These are phyloP conservation scores for Corynespora cassiicola DNA, from an alignment of 2,329 filamentous ascomycete species.

Conservation along the genomic window DNA sequence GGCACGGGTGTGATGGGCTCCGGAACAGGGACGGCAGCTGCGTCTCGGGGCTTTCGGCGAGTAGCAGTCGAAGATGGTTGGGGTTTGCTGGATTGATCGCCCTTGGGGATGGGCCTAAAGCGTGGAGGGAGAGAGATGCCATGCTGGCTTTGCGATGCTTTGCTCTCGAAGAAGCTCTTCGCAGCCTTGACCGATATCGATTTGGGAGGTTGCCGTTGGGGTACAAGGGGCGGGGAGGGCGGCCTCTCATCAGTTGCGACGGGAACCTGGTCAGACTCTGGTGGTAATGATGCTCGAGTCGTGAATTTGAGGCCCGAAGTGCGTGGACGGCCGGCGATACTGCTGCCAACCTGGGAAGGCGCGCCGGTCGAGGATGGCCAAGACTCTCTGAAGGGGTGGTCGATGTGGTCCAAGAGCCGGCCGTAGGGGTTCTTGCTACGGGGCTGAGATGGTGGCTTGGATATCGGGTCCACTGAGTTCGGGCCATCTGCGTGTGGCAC, in stretches of 20 bases:
- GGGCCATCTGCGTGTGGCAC: slow-evolving; percentile 9
- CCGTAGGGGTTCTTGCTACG: slow-evolving; percentile 42
- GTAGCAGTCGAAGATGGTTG: not conserved
- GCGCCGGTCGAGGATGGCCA: slow-evolving; percentile 10
- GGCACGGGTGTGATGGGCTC: too few species aligned
- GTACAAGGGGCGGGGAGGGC: slow-evolving; percentile 6
- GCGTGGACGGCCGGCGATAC: slow-evolving; percentile 22
- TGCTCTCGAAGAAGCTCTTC: slow-evolving; percentile 38
- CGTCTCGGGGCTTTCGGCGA: not conserved
- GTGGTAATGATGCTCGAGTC: slow-evolving; percentile 17
- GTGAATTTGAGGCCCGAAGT: slow-evolving; percentile 27
- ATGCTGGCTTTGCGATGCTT: too few species aligned
- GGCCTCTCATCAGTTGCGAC: slow-evolving; percentile 5
- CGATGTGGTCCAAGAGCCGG: slow-evolving; percentile 29
- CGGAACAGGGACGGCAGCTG: too few species aligned
- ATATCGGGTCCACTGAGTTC: slow-evolving; percentile 12
- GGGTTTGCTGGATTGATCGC: not conserved
- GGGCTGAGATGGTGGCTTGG: slow-evolving; percentile 34
- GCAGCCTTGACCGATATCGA: slow-evolving; percentile 30
- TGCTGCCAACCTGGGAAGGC: slow-evolving; percentile 28
- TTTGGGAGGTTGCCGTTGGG: slow-evolving; percentile 16
- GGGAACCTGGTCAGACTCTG: slow-evolving; percentile 14
- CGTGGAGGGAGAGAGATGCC: too few species aligned
- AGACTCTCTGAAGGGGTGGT: slow-evolving; percentile 26
- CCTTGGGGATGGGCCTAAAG: slow-evolving; percentile 10